A percentile compares a stretch with the other conserved stretches of the same genome.
These are phyloP conservation scores for Phlegmacium glaucopus DNA, from an alignment of 768 basidiomycete species.

Conservation along the genomic window DNA sequence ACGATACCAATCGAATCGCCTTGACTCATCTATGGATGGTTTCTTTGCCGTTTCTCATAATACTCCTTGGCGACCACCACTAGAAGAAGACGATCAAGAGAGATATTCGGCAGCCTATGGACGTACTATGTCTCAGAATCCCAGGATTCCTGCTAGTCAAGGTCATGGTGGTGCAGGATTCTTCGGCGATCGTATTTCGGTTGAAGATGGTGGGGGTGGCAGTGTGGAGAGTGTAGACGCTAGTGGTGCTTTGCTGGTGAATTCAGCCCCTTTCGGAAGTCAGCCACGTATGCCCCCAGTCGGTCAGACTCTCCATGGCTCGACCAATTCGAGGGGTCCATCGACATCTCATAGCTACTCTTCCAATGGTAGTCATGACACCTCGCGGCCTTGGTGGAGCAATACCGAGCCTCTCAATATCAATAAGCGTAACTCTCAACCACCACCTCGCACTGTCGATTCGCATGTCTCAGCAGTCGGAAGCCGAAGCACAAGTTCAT, in stretches of 20 bases:
- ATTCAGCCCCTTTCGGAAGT: constrained; percentile 16
- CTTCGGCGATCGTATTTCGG: constrained; percentile 9
- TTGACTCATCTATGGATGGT: constrained; percentile 16
- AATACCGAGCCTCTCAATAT: constrained; percentile 5
- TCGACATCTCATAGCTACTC: not conserved
- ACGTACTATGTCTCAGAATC: constrained; percentile 1
- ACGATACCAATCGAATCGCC: constrained; percentile 18
- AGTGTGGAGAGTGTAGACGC: constrained; percentile 22
- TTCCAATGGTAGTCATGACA: constrained; percentile 4
- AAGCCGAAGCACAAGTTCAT: constrained; percentile 14
- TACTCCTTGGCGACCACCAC: constrained; percentile 28
- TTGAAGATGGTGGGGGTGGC: constrained; percentile 11
- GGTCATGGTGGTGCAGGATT: constrained; percentile 10
- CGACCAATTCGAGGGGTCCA: not conserved
- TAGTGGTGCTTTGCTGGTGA: constrained; percentile 4
- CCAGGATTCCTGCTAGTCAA: constrained; percentile 8
- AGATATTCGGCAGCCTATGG: constrained; percentile 8
- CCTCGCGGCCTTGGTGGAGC: constrained; percentile 4
- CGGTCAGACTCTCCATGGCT: constrained; percentile 8
- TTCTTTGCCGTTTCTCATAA: constrained; percentile 16
- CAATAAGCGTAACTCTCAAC: not conserved
- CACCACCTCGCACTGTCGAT: not conserved
- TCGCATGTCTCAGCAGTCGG: constrained; percentile 2
- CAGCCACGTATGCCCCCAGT: constrained; percentile 16
- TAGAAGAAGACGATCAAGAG: constrained; percentile 27